These are phyloP conservation scores for Didymella sp. DNA, from an alignment of 2,329 filamentous ascomycete genomes.

Conservation along the genomic window DNA sequence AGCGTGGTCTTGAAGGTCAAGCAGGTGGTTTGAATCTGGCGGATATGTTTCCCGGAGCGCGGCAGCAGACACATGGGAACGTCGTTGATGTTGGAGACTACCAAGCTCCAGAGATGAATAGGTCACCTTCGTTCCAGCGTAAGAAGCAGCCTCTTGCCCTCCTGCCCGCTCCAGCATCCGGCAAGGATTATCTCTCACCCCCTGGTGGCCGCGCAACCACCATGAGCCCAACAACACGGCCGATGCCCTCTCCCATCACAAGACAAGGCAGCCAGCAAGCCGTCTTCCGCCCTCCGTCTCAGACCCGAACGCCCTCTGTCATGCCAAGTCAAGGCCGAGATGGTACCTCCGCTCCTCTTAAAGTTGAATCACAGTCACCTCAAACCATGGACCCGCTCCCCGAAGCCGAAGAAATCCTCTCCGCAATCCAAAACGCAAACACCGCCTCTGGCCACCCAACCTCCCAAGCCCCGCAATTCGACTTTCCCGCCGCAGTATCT, in stretches of 20 bases:
- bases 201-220: slow-evolving; percentile 40
- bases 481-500: slow-evolving; percentile 56
- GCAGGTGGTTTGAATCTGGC: slow-evolving; percentile 76
- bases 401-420: slow-evolving; percentile 59
- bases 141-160: slow-evolving; percentile 48
- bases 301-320: slow-evolving; percentile 25
- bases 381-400: slow-evolving; percentile 43
- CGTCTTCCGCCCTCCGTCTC: slow-evolving; percentile 33
- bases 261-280: slow-evolving; percentile 31
- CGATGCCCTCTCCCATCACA: slow-evolving; percentile 36
- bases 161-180: slow-evolving; percentile 42
- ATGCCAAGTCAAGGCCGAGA: slow-evolving; percentile 21
- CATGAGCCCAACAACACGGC: slow-evolving; percentile 38
- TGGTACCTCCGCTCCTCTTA: slow-evolving; percentile 38
- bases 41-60: slow-evolving; percentile 79
- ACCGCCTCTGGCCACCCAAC: slow-evolving; percentile 44
- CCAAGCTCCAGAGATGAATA: slow-evolving; percentile 45
- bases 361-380: slow-evolving; percentile 52
- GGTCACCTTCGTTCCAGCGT: slow-evolving; percentile 48
- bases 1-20: slow-evolving; percentile 88
- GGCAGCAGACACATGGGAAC: slow-evolving; percentile 62
- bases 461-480: slow-evolving; percentile 48
- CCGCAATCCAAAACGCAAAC: slow-evolving; percentile 57
- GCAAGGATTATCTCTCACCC: slow-evolving; percentile 36
- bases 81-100: slow-evolving; percentile 69